phyloP scores from a whole-genome alignment of 169 alveolate species.

The Plasmodium malariae region DNA sequence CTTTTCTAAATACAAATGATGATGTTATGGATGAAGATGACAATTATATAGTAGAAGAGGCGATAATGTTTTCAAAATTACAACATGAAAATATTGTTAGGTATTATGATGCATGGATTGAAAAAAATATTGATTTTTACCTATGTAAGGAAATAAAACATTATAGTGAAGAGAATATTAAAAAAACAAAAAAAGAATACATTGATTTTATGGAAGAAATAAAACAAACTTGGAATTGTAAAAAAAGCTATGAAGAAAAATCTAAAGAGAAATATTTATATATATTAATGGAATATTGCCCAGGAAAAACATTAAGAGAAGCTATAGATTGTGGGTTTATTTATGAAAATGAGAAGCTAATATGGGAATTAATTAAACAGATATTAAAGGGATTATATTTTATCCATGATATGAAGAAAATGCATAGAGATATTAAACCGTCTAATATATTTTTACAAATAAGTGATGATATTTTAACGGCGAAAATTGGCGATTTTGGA shows the following conservation, averaged over 20 bases:
- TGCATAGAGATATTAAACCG: slow-evolving; percentile 90
- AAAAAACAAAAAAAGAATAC: slow-evolving; percentile 8
- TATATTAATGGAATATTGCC: slow-evolving; percentile 90
- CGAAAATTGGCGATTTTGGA: slow-evolving; percentile 90
- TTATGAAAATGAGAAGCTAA: slow-evolving; percentile 80
- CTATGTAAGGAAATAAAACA: slow-evolving; percentile 28
- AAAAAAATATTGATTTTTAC: slow-evolving; percentile 81
- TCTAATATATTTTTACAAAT: slow-evolving; percentile 88
- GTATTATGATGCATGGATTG: slow-evolving; percentile 91
- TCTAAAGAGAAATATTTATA: slow-evolving; percentile 83
- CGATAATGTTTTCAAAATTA: slow-evolving; percentile 88
- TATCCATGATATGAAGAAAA: slow-evolving; percentile 89
- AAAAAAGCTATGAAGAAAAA: slow-evolving; percentile 53
- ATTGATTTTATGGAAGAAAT: slow-evolving; percentile 55
- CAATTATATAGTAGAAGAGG: slow-evolving; percentile 84
- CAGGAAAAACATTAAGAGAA: slow-evolving; percentile 85
- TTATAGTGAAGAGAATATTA: slow-evolving; percentile 9
- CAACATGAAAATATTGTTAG: slow-evolving; percentile 89
- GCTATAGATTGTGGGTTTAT: slow-evolving; percentile 84
- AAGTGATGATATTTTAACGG: slow-evolving; percentile 79
- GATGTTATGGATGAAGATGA: slow-evolving; percentile 75
- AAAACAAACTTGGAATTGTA: slow-evolving; percentile 16
- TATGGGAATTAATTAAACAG: slow-evolving; percentile 86
- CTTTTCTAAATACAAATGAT: slow-evolving; percentile 65
- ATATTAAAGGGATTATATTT: slow-evolving; percentile 88